Base-by-base conservation (phyloP, 1,139 yeast species). In the Yamadazyma mexicana region DNA sequence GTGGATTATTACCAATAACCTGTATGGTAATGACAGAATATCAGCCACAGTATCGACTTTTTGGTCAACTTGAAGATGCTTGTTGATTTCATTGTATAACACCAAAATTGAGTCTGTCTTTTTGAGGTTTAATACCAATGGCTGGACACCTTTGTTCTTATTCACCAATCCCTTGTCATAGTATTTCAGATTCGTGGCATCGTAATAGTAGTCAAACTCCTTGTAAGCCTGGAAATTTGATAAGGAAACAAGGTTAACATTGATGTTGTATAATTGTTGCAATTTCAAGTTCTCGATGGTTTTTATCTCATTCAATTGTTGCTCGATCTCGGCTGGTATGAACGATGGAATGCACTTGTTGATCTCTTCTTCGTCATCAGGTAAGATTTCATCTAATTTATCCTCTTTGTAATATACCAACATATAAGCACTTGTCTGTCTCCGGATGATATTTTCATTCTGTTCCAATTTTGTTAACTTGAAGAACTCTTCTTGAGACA, bases 371-470 rank as follows among this genome's bases (percentile, higher is more conserved):
- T 81, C 83, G 16, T 71, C 66, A 0, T 75, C 77, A 6, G 81
- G 81, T 44, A 92, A 69, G 15, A 91, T 73, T 8, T 73, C 75
- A 3, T 70, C 71, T 35, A 82, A 63, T 30, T 76, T 77, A 6
- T 76, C 65, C 55, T 86, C 83, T 39, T 95, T 77, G 48, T 91
- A 78, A 58, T 92, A 92, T 3, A 92, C 98, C 65, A 92, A 77
- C 99, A 92, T 92, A 58, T 92, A 92, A 3, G 98, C 98, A 37
- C 95, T 87, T 0, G 97, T 89, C 34, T 87, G 92, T 39, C 96
- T 79, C 51, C 88, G 77, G 15, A 82, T 62, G 39, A 80, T 66
- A 49, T 82, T 81, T 39, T 75, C 83, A 48, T 79, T 82, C 44
- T 79, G 84, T 49, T 83, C 86, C 16, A 64, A 62, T 51, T 83